Conservation (phyloP, 2,329 filamentous ascomycete species). For the Aurifilum marmelostoma region DNA sequence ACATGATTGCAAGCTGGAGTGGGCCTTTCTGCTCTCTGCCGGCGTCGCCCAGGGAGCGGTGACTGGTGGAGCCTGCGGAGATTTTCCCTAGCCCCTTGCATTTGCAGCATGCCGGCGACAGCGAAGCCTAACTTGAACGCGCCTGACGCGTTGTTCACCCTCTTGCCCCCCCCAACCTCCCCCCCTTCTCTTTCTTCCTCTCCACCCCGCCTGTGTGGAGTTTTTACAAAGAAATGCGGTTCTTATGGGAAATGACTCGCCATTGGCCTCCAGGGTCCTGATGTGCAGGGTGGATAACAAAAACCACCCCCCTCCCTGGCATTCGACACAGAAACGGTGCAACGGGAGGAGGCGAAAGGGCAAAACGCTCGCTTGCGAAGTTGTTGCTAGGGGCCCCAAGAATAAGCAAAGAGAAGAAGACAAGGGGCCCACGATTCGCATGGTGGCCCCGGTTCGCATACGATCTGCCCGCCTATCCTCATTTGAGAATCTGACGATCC, state of each 20-base stretch:
- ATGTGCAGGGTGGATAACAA: neutral
- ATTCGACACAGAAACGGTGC: neutral
- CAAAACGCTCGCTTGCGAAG: neutral
- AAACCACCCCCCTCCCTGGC: neutral
- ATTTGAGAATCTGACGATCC: slow-evolving; percentile 2
- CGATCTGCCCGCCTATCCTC: slow-evolving; percentile 6
- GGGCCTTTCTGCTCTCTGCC: neutral
- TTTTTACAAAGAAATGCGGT: neutral
- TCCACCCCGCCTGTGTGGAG: neutral
- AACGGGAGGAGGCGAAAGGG: neutral
- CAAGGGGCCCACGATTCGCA: neutral
- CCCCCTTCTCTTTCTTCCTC: neutral
- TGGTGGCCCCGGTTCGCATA: neutral
- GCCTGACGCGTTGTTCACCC: slow-evolving; percentile 3
- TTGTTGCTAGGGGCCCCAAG: neutral
- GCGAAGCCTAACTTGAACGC: slow-evolving; percentile 6
- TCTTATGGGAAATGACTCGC: neutral
- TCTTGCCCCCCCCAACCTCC: neutral
- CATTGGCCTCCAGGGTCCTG: neutral
- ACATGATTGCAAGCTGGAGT: fast-evolving
- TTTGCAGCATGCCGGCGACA: slow-evolving; percentile 16
- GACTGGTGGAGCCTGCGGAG: neutral
- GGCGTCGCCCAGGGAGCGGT: neutral
- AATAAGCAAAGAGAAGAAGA: too few species aligned
- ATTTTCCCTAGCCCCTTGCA: slow-evolving; percentile 16